Conservation (phyloP, 148 eudicot species). For the Cornus kousa region DNA sequence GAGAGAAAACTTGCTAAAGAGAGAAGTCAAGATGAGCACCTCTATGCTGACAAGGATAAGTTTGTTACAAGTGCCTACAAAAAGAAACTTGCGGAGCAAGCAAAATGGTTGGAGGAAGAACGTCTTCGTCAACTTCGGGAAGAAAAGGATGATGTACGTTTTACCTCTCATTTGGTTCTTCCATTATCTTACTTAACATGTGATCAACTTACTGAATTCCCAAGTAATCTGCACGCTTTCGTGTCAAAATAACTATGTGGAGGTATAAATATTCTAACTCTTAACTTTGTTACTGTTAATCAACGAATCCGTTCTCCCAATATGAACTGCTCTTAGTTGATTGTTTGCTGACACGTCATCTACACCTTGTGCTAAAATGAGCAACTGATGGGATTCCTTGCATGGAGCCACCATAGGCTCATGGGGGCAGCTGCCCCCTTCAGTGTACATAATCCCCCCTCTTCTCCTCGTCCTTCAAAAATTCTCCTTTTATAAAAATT, state of each 20-base stretch:
- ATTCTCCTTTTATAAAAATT: too few species aligned
- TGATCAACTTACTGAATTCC: not conserved
- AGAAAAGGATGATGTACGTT: slow-evolving; percentile 77
- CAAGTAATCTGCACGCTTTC: not conserved
- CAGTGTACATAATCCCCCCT: too few species aligned
- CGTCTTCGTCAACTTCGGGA: slow-evolving; percentile 72
- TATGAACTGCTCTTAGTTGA: too few species aligned
- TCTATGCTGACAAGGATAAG: slow-evolving; percentile 81
- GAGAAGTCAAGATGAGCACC: slow-evolving; percentile 80
- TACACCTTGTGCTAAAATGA: too few species aligned
- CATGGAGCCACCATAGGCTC: too few species aligned
- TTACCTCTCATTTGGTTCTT: not conserved
- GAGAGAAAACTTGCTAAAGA: slow-evolving; percentile 95
- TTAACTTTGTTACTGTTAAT: too few species aligned
- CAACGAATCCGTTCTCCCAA: too few species aligned
- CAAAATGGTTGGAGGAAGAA: slow-evolving; percentile 82
- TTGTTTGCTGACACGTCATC: too few species aligned
- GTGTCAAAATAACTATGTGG: not conserved
- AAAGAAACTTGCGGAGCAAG: slow-evolving; percentile 87
- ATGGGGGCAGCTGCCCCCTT: too few species aligned
- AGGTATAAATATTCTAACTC: too few species aligned
- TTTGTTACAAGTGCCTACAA: slow-evolving; percentile 87
- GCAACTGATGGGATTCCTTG: too few species aligned
- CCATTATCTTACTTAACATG: slow-evolving; percentile 3
- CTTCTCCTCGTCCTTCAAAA: too few species aligned